These are phyloP conservation scores for Paramecium bursaria DNA, from an alignment of 73 alveolate genomes.

Conservation along the genomic window DNA sequence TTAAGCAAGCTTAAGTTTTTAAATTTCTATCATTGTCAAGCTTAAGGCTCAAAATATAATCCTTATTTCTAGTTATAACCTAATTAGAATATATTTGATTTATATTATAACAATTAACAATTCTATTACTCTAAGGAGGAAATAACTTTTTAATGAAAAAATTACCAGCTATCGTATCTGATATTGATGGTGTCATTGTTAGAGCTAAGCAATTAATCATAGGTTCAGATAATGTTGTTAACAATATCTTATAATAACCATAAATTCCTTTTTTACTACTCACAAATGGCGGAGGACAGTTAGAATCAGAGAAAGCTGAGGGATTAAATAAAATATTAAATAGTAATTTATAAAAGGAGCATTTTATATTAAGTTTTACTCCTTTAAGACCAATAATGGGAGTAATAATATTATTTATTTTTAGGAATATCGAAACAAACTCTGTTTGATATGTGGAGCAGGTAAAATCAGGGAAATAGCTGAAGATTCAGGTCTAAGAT, in stretches of 20 bases:
- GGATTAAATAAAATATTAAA: slow-evolving; percentile 66
- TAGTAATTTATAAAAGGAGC: slow-evolving; percentile 63
- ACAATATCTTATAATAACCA: too few species aligned
- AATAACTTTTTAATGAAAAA: slow-evolving; percentile 64
- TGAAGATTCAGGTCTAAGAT: slow-evolving; percentile 71
- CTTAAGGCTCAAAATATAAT: too few species aligned
- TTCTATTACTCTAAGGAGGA: too few species aligned
- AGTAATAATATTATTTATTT: too few species aligned
- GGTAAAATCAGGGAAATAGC: slow-evolving; percentile 76
- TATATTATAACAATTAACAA: too few species aligned
- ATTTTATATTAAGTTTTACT: slow-evolving; percentile 75
- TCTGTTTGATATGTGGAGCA: slow-evolving; percentile 74
- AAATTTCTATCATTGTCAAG: too few species aligned
- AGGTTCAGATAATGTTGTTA: slow-evolving; percentile 60
- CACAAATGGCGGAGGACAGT: slow-evolving; percentile 85
- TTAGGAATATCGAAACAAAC: slow-evolving; percentile 68
- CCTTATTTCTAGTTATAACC: too few species aligned
- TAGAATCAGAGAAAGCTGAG: slow-evolving; percentile 77
- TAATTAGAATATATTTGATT: too few species aligned
- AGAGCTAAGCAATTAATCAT: slow-evolving; percentile 74
- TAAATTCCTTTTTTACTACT: slow-evolving; percentile 75
- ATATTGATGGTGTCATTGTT: slow-evolving; percentile 82
- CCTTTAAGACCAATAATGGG: slow-evolving; percentile 75
- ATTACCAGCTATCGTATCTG: slow-evolving; percentile 81
- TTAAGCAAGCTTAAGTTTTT: too few species aligned